Evolutionary conservation across 2,329 filamentous ascomycete species (phyloP).

Genomic region (Ceratocystis diversiconidia): DNA sequence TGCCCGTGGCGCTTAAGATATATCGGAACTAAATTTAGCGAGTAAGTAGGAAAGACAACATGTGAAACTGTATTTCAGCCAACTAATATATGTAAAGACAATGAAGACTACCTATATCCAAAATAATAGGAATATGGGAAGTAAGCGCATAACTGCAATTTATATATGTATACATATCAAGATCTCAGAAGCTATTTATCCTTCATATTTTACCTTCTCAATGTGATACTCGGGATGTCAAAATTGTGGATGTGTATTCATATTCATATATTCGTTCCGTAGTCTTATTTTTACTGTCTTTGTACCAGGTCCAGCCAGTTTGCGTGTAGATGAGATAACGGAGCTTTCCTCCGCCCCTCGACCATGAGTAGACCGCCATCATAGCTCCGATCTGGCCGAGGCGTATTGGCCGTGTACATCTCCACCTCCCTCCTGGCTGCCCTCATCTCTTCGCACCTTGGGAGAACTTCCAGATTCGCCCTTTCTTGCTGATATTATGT

Average conservation of each 20-base stretch:
- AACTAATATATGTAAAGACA: not conserved
- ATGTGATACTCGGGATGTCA: not conserved
- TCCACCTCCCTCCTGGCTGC: not conserved
- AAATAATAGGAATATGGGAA: too few relatives aligned
- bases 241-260: not conserved
- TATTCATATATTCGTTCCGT: conserved; percentile 6
- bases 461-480: conserved; percentile 40
- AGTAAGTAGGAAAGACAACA: not conserved
- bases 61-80: not conserved
- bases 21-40: too few relatives aligned
- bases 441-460: conserved; percentile 30
- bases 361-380: not conserved
- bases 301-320: not conserved
- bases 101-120: too few relatives aligned
- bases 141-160: not conserved
- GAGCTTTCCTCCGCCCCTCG: not conserved
- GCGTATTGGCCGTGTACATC: not conserved
- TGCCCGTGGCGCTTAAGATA: not conserved
- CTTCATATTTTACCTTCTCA: too few relatives aligned
- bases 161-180: too few relatives aligned
- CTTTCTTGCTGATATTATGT: conserved; percentile 31
- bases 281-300: not conserved
- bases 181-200: too few relatives aligned
- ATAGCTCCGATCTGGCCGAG: not conserved
- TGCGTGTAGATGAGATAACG: not conserved